Evolutionary conservation across 75 land plant genomes (phyloP), one percentile per base, ranked within the genome.

Genomic region (Ceratopteris richardii): DNA sequence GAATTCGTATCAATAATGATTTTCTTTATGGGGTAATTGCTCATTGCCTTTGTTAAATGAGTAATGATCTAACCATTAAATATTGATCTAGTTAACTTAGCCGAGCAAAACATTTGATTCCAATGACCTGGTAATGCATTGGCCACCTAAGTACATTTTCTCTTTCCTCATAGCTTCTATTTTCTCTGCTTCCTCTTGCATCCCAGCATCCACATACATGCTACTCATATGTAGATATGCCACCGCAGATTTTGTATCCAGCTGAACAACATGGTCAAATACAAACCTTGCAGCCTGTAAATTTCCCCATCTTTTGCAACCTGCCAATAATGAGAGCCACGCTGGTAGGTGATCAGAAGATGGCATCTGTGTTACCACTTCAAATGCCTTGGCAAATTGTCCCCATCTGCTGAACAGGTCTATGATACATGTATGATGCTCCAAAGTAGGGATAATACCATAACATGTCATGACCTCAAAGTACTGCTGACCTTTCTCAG

Each of bases 401-500:
- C 64, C 64, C 11, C 59, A 62, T 13, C 58, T 31, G 24, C 58
- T 58, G 30, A 62, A 46, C n/a, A 62, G 58, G 29, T 52, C 64
- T 39, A 62, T 58, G 31, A 62, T 62, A 58, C 64, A 62, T 22
- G 56, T 21, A 56, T 62, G 42, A 46, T 62, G 64, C 2, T 62
- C 64, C 29, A 62, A 1, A 20, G 1, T 53, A 28, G 58, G 64
- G 1, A 31, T 19, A 28, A 62, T 62, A 14, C 62, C 64, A 62
- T 40, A 40, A 10, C 42, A 10, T 14, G 13, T 40, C 42, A 14
- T 40, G 13, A 40, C 42, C 13, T 40, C 14, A 40, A 10, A 14
- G 14, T 10, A 10, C 14, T 40, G 42, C 14, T 46, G 18, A 17
- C 50, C 50, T 21, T 46, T 46, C 13, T 46, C 17, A 3, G 17